Evolutionary conservation across 441 rosid species (phyloP).

Genomic region (Theobroma grandiflorum): DNA sequence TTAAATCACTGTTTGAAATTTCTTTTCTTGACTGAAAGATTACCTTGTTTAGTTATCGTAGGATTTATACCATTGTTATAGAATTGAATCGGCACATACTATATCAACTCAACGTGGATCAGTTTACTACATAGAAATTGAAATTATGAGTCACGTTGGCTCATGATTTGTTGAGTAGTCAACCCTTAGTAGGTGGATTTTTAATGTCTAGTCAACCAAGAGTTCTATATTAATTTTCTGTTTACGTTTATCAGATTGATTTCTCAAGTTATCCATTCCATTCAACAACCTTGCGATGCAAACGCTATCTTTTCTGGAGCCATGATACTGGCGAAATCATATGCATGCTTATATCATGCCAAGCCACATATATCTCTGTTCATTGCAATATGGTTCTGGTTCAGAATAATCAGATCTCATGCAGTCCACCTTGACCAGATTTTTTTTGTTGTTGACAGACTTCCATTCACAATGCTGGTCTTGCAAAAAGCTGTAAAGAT

Average conservation of each 20-base stretch:
- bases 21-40: not conserved
- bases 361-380: not conserved
- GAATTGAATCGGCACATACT: not conserved
- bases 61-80: not conserved
- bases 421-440: conserved; percentile 30
- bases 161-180: not conserved
- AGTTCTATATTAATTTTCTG: not conserved
- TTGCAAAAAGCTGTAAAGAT: conserved; percentile 84
- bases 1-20: not conserved
- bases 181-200: not conserved
- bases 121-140: conserved; percentile 4
- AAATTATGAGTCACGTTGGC: not conserved
- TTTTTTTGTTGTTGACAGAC: conserved; percentile 50
- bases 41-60: not conserved
- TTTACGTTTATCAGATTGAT: not conserved
- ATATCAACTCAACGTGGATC: not conserved
- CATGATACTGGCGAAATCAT: not conserved
- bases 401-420: conserved; percentile 10
- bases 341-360: not conserved
- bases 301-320: not conserved
- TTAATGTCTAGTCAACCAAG: not conserved
- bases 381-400: conserved; percentile 13
- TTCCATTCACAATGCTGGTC: conserved; percentile 88
- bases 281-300: conserved; percentile 1
- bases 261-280: conserved; percentile 2